phyloP scores from a whole-genome alignment of 2,329 filamentous ascomycete species.

The Aspergillus niger region DNA sequence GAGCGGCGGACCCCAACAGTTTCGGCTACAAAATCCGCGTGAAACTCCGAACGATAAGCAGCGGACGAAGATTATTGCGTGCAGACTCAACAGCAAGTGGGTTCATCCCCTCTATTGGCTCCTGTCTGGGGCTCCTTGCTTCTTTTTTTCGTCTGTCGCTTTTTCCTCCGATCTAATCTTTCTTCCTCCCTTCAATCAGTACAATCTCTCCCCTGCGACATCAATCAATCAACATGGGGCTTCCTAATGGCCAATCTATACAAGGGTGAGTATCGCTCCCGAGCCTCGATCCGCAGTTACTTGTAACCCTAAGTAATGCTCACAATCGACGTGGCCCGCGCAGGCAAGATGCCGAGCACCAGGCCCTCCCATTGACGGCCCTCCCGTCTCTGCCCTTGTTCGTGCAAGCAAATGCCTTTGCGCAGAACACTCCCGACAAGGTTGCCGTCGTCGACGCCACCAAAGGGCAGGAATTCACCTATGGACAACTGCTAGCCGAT shows the following conservation, averaged over 20 bases:
- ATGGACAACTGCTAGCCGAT: slow-evolving; percentile 44
- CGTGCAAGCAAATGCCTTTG: slow-evolving; percentile 39
- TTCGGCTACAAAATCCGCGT: background rate
- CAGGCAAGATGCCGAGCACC: background rate
- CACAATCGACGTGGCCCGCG: background rate
- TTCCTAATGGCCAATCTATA: background rate
- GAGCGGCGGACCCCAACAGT: background rate
- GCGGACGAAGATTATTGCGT: background rate
- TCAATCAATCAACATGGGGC: background rate
- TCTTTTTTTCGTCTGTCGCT: background rate
- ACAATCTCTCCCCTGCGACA: background rate
- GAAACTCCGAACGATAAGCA: background rate
- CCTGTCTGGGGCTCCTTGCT: background rate
- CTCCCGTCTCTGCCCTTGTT: slow-evolving; percentile 46
- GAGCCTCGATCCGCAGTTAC: background rate
- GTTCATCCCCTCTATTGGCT: background rate
- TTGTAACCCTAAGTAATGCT: slow-evolving; percentile 14
- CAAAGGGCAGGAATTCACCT: slow-evolving; percentile 44
- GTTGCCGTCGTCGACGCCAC: slow-evolving; percentile 43
- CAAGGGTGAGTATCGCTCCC: background rate
- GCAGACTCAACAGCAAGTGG: background rate
- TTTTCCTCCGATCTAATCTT: background rate
- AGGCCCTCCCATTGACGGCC: slow-evolving; percentile 23
- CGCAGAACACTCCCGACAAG: slow-evolving; percentile 35
- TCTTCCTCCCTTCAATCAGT: background rate